A percentile compares a stretch with the other conserved stretches of the same genome.
These are phyloP conservation scores for Metarhizium sp. DNA, from an alignment of 2,329 filamentous ascomycete species.

Conservation along the genomic window DNA sequence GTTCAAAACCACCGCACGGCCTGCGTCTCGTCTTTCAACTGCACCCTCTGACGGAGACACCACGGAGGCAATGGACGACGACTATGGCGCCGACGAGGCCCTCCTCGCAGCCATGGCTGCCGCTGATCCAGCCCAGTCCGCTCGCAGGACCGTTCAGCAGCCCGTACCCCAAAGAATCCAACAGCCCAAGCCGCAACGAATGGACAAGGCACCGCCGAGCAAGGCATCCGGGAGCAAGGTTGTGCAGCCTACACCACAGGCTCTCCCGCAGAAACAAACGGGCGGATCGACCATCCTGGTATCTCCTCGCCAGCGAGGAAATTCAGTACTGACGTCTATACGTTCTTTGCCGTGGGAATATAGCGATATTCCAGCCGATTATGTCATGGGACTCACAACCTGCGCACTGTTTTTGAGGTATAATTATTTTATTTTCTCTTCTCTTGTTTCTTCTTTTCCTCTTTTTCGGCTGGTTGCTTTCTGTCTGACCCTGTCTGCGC, in stretches of 20 bases:
- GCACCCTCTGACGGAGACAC: background rate
- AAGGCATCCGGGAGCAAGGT: conserved; percentile 42
- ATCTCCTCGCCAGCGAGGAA: conserved; percentile 87
- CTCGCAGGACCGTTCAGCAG: conserved; percentile 24
- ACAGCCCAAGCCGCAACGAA: conserved; percentile 44
- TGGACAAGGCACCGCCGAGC: conserved; percentile 40
- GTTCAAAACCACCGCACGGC: background rate
- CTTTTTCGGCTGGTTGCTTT: background rate
- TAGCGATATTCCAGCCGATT: conserved; percentile 92
- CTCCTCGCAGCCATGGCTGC: conserved; percentile 47
- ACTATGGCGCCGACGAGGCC: conserved; percentile 48
- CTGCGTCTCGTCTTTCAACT: background rate
- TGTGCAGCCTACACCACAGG: conserved; percentile 82
- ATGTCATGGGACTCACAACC: conserved; percentile 76
- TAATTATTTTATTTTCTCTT: too few species aligned
- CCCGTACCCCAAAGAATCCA: conserved; percentile 32
- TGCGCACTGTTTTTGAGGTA: conserved; percentile 80
- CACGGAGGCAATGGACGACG: conserved; percentile 36
- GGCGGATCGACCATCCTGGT: conserved; percentile 79
- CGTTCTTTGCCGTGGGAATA: conserved; percentile 89
- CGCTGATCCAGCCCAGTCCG: conserved; percentile 25
- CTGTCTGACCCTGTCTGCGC: background rate
- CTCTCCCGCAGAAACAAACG: conserved; percentile 53
- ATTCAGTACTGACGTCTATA: conserved; percentile 79
- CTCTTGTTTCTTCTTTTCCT: too few species aligned